A percentile compares a stretch with the other conserved stretches of the same genome.
Conservation (phyloP, 2,329 filamentous ascomycete species). For the Pseudogymnoascus sp. region DNA sequence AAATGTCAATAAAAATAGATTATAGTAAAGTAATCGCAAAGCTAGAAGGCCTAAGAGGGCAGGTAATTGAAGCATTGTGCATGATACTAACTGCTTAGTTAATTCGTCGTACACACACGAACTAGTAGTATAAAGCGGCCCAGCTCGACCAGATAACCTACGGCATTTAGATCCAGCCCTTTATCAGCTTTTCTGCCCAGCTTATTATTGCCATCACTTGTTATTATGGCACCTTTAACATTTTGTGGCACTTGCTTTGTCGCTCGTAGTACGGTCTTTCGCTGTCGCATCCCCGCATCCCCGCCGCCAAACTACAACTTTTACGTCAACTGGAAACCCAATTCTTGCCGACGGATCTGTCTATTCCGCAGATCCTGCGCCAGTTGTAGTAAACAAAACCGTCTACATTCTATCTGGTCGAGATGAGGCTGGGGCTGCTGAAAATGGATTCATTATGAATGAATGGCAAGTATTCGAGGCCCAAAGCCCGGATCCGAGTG, state of each 20-base stretch:
- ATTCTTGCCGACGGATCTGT: conserved; percentile 32
- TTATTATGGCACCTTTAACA: background rate
- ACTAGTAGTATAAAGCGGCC: background rate
- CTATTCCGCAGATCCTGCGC: conserved; percentile 35
- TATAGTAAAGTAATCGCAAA: background rate
- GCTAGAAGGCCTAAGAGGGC: background rate
- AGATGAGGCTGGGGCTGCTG: conserved; percentile 27
- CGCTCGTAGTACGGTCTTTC: background rate
- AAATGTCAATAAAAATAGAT: background rate
- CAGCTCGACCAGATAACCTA: background rate
- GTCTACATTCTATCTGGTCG: conserved; percentile 33
- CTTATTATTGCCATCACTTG: background rate
- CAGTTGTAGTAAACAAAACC: conserved; percentile 31
- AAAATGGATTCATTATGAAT: conserved; percentile 32
- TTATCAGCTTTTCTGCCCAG: background rate
- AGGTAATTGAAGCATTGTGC: background rate
- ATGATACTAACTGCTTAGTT: background rate
- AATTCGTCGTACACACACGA: background rate
- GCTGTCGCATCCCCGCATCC: background rate
- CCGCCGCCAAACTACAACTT: conserved; percentile 18
- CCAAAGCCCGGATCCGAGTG: conserved; percentile 25
- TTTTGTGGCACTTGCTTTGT: background rate
- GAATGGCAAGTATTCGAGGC: conserved; percentile 33
- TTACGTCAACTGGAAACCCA: conserved; percentile 31
- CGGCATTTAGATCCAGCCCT: background rate